Conservation (phyloP, 306 rosid genomes). For the Begonia masoniana region DNA sequence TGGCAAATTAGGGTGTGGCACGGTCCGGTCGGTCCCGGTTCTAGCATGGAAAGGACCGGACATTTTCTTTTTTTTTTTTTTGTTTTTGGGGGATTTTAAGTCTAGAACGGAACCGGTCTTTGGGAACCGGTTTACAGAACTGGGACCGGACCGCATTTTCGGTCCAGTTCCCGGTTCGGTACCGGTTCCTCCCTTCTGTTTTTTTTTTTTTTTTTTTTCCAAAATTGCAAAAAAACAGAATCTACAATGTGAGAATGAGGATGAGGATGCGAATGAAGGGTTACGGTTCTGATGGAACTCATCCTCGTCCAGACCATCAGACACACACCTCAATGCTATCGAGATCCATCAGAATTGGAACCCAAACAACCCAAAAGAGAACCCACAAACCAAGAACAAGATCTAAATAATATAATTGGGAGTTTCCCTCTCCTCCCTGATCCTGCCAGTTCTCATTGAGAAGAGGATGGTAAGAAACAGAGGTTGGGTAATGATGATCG, state of each 20-base stretch:
- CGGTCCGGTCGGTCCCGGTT: no score
- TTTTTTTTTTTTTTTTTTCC: no score
- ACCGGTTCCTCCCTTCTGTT: no score
- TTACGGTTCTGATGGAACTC: slow-evolving; percentile 64
- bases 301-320: slow-evolving; percentile 82
- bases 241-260: slow-evolving; percentile 45
- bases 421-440: slow-evolving; percentile 1
- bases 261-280: slow-evolving; percentile 39
- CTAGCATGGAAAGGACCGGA: no score
- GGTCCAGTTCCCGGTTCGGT: no score
- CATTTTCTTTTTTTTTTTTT: no score
- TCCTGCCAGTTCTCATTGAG: neutral
- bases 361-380: slow-evolving; percentile 9
- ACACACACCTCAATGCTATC: slow-evolving; percentile 82
- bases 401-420: neutral
- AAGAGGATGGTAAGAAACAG: slow-evolving; percentile 14
- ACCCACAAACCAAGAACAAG: slow-evolving; percentile 4
- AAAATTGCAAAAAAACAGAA: no score
- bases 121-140: no score
- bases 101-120: no score
- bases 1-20: no score
- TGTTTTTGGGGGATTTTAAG: no score
- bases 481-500: slow-evolving; percentile 11
- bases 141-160: no score
- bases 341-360: slow-evolving; percentile 43